Percentiles rank a stretch among this genome's conserved stretches.
These are phyloP conservation scores for Corniculantispora saksenae DNA, from an alignment of 2,329 filamentous ascomycete species.

Conservation along the genomic window DNA sequence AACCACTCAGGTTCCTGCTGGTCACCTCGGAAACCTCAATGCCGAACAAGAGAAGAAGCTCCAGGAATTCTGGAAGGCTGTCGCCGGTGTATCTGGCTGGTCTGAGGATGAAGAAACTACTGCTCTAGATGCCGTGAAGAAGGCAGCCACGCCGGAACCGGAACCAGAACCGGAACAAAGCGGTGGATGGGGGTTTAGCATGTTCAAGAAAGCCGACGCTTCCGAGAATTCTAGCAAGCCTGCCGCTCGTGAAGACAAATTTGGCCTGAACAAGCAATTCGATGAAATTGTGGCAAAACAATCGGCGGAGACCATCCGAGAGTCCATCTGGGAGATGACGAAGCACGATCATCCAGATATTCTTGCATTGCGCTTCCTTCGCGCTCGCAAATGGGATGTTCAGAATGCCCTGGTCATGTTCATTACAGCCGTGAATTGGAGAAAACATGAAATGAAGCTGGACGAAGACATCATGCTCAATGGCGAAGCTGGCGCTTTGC, in stretches of 20 bases:
- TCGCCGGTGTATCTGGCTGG: slow-evolving; percentile 76
- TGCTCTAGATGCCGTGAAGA: slow-evolving; percentile 31
- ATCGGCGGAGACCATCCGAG: slow-evolving; percentile 75
- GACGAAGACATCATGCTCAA: slow-evolving; percentile 83
- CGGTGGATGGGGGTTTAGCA: slow-evolving; percentile 67
- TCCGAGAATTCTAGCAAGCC: slow-evolving; percentile 39
- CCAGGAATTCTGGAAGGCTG: slow-evolving; percentile 78
- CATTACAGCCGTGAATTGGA: slow-evolving; percentile 92
- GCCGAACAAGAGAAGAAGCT: slow-evolving; percentile 85
- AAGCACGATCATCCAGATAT: slow-evolving; percentile 95
- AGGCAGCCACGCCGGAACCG: slow-evolving; percentile 32
- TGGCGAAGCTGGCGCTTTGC: slow-evolving; percentile 69
- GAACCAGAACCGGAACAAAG: slow-evolving; percentile 37
- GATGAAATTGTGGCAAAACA: slow-evolving; percentile 76
- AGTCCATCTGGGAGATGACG: slow-evolving; percentile 87
- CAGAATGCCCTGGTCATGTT: slow-evolving; percentile 93
- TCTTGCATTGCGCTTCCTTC: slow-evolving; percentile 76
- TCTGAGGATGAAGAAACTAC: slow-evolving; percentile 28
- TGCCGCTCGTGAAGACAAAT: slow-evolving; percentile 78
- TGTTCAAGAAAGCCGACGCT: slow-evolving; percentile 68
- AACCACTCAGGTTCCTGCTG: slow-evolving; percentile 53
- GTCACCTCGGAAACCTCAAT: slow-evolving; percentile 85
- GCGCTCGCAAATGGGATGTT: slow-evolving; percentile 94
- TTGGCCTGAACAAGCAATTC: slow-evolving; percentile 85
- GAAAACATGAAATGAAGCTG: slow-evolving; percentile 77